phyloP scores from a whole-genome alignment of 495 filamentous ascomycete genomes.

The Corynascus novoguineensis region DNA sequence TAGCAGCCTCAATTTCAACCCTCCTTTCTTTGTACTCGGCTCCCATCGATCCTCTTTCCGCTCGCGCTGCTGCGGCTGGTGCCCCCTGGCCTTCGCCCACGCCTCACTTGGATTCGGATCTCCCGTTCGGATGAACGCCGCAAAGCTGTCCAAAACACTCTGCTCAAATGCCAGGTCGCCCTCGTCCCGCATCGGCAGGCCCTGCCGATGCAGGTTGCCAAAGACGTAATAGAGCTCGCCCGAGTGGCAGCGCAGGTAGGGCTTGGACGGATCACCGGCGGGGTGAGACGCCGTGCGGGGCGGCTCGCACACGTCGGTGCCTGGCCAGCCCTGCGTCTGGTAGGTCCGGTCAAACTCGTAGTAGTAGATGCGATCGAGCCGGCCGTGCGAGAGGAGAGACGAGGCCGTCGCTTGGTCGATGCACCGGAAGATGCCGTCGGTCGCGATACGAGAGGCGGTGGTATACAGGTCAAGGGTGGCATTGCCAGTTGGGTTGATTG shows the following conservation, averaged over 20 bases:
- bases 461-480: conserved; percentile 43
- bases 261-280: conserved; percentile 40
- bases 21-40: conserved; percentile 19
- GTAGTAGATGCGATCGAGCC: conserved; percentile 37
- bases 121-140: conserved; percentile 31
- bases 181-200: conserved; percentile 33
- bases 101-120: conserved; percentile 35
- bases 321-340: conserved; percentile 45
- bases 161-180: conserved; percentile 35
- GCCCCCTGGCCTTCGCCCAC: conserved; percentile 32
- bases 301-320: conserved; percentile 41
- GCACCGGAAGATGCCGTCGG: conserved; percentile 49
- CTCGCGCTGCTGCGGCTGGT: conserved; percentile 19
- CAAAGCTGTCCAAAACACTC: conserved; percentile 34
- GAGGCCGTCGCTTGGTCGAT: conserved; percentile 44
- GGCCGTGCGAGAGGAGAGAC: conserved; percentile 26
- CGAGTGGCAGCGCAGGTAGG: conserved; percentile 33
- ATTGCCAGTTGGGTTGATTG: conserved; percentile 33
- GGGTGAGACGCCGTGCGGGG: conserved; percentile 33
- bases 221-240: conserved; percentile 36
- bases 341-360: conserved; percentile 52
- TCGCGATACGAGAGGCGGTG: conserved; percentile 38
- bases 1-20: conserved; percentile 29
- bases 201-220: conserved; percentile 36
- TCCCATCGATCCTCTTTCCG: conserved; percentile 26